Evolutionary conservation across 1,139 yeast genomes (phyloP), one percentile per base, ranked within the genome.

Genomic region (Lodderomyces metapsilosis): DNA sequence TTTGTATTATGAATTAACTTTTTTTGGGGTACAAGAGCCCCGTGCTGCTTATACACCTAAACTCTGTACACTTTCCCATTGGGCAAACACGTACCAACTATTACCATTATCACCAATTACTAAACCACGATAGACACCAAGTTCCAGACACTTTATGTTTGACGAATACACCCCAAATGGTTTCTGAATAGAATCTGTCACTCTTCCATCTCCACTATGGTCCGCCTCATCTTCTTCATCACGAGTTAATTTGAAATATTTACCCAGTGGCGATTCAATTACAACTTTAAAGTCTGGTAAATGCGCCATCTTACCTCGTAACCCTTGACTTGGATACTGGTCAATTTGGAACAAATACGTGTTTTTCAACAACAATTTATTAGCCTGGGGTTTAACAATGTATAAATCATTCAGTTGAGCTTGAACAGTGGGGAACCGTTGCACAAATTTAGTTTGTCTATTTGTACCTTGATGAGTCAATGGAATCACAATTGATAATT

Each of bases 51-150:
- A 25, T 15, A n/a, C 16, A 4, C 32, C 32, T 28, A 28, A 11
- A 15, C 32, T 28, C n/a, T 28, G 32, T 21, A 37, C 35, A 22
- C 36, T 12, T 36, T 74, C 74, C 98, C 98, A 92, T 61, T 88
- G 96, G 9, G 95, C 91, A 64, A 88, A 88, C 5, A 87, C 89
- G 54, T 89, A 85, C 91, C 96, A 88, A 43, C 92, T 84, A 47
- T 77, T 76, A 3, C 89, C 89, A 38, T 83, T 77, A 52, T 88
- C 94, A 7, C 91, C 84, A 38, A 86, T 77, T 0, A 88, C 88
- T 40, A 91, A 73, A 1, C 92, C 94, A 41, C 91, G 74, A 85
- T 96, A 92, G 22, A 74, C 61, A 2, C 98, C 98, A 1, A 68
- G 59, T 56, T 89, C 96, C 46, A 74, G 76, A 43, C 88, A 73